Evolutionary conservation across 768 basidiomycete species (phyloP), one percentile per base, ranked within the genome.

Genomic region (Calocybe gangraenosa): DNA sequence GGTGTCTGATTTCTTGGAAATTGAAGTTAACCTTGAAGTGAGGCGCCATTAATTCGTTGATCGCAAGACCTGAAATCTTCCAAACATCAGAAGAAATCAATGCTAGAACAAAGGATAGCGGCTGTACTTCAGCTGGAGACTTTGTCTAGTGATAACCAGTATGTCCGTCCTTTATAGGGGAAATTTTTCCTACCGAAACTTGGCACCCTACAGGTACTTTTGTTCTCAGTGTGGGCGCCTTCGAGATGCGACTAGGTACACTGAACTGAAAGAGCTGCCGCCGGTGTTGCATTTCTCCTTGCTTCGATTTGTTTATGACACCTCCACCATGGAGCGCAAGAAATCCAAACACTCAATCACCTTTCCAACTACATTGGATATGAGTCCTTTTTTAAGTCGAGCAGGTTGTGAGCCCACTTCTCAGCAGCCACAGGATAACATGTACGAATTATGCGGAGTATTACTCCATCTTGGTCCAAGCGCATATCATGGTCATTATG

Each of bases 251-350:
- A 82, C 76, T 14, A 82, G 95, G 7, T 82, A 83, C 52, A 83
- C 82, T 1, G 75, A 84, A 54, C 65, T 95, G 11, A 73, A 71
- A 19, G 60, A 73, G 42, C 74, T 96, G 4, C 95, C 95, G 1
- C 90, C 91, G 0, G 85, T 93, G 5, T 73, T 97, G 2, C 91
- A 98, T 63, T 85, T 98, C 56, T 92, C 92, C 17, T 66, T 97
- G 41, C 76, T 95, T 45, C 88, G 95, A n/a, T 98, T 98, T 64
- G 81, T 90, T 21, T 98, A 87, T 56, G 90, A 94, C 64, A 53
- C 84, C 25, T 65, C 79, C 18, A 80, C 83, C 0, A 79, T 85
- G 74, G 81, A 86, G 54, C 81, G 95, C 50, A 89, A 83, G 65
- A 98, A 98, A 67, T 85, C 83, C 42, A 92, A 92, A 61, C 76